Conservation (phyloP, 2,329 filamentous ascomycete species). For the Pezicula rhizophila region DNA sequence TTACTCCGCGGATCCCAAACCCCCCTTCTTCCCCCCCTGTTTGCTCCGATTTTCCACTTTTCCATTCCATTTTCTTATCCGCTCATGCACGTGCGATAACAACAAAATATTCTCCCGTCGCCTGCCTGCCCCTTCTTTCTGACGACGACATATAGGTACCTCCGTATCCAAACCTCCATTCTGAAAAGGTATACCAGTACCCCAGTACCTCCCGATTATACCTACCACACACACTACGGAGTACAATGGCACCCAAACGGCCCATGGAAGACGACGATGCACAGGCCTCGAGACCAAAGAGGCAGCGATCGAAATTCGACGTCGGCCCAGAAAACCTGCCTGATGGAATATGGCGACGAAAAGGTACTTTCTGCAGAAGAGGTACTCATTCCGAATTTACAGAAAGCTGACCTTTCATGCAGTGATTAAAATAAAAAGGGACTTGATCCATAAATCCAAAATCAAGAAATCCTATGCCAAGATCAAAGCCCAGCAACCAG, state of each 20-base stretch:
- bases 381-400: too few species aligned
- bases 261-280: slow-evolving; percentile 40
- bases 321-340: slow-evolving; percentile 88
- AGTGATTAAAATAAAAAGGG: slow-evolving; percentile 86
- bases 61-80: too few species aligned
- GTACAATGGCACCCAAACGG: slow-evolving; percentile 55
- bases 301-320: slow-evolving; percentile 65
- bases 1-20: too few species aligned
- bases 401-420: slow-evolving; percentile 7
- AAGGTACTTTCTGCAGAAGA: slow-evolving; percentile 41
- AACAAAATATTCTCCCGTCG: too few species aligned
- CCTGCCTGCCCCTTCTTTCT: too few species aligned
- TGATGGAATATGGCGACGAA: slow-evolving; percentile 81
- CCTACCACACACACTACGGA: too few species aligned
- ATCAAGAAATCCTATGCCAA: slow-evolving; percentile 90
- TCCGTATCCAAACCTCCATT: too few species aligned
- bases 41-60: too few species aligned
- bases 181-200: too few species aligned
- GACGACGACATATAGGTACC: too few species aligned
- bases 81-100: too few species aligned
- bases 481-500: slow-evolving; percentile 53
- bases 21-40: too few species aligned
- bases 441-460: slow-evolving; percentile 87
- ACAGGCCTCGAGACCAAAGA: slow-evolving; percentile 38
- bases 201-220: neutral